These are phyloP conservation scores for Amanita fuliginea DNA, from an alignment of 768 basidiomycete species.

Conservation along the genomic window DNA sequence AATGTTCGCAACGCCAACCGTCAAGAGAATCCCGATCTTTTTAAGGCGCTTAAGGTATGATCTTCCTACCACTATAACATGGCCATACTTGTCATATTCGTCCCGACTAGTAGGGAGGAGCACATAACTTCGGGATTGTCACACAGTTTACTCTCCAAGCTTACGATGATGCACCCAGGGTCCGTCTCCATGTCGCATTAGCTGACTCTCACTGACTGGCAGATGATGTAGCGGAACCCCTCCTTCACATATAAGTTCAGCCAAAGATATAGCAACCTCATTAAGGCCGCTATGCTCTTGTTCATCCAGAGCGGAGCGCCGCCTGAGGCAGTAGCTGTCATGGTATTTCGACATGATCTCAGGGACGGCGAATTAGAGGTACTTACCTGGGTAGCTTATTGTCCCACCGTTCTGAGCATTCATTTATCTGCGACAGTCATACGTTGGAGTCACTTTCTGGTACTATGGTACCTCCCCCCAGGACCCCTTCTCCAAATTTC, in stretches of 20 bases:
- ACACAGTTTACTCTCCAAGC: background rate
- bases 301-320: background rate
- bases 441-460: background rate
- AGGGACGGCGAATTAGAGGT: background rate
- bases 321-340: background rate
- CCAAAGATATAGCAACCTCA: background rate
- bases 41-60: conserved; percentile 1
- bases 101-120: background rate
- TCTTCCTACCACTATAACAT: background rate
- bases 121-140: background rate
- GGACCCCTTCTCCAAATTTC: background rate
- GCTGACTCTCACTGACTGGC: background rate
- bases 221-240: background rate
- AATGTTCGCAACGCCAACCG: background rate
- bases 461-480: background rate
- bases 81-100: background rate
- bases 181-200: background rate
- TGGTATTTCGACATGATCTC: background rate
- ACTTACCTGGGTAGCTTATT: background rate
- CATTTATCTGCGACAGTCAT: background rate
- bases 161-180: background rate
- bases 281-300: background rate
- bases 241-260: background rate
- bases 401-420: background rate
- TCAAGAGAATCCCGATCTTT: background rate